Evolutionary conservation across 2,329 filamentous ascomycete species (phyloP).

Genomic region (Thermomyces lanuginosus): DNA sequence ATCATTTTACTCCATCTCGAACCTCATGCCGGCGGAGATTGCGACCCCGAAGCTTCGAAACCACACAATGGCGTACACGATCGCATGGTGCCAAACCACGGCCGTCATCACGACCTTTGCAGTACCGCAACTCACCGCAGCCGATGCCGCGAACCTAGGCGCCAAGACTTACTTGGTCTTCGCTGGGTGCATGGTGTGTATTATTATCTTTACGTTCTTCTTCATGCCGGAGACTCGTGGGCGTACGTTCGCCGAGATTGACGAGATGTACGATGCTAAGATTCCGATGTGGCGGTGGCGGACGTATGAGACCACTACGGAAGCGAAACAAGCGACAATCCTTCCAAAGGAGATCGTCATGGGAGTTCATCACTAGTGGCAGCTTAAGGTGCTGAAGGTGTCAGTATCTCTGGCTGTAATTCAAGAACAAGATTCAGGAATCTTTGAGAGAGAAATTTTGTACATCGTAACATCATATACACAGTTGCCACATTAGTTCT

Average conservation of each 20-base stretch:
- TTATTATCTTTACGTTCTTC: constrained; percentile 15
- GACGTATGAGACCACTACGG: constrained; percentile 12
- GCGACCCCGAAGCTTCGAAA: constrained; percentile 22
- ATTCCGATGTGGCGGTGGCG: constrained; percentile 20
- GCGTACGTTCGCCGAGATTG: constrained; percentile 18
- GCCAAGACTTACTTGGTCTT: constrained; percentile 21
- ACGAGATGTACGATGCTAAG: constrained; percentile 19
- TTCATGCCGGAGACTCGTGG: constrained; percentile 17
- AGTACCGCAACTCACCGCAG: constrained; percentile 20
- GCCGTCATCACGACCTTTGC: constrained; percentile 25
- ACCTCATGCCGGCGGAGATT: constrained; percentile 21
- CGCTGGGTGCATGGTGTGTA: constrained; percentile 16
- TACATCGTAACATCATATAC: too few species aligned
- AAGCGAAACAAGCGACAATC: constrained; percentile 7
- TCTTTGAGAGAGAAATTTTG: too few species aligned
- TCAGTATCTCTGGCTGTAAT: too few species aligned
- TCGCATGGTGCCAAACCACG: constrained; percentile 20
- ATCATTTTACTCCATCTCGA: constrained; percentile 21
- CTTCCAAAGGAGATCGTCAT: too few species aligned
- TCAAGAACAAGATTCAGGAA: too few species aligned
- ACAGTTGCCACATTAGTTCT: too few species aligned
- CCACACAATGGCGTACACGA: constrained; percentile 22
- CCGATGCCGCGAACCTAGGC: constrained; percentile 17
- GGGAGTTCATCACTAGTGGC: too few species aligned
- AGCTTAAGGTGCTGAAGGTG: too few species aligned